Evolutionary conservation across 2,329 filamentous ascomycete genomes (phyloP).

Genomic region (Colletotrichum plurivorum): DNA sequence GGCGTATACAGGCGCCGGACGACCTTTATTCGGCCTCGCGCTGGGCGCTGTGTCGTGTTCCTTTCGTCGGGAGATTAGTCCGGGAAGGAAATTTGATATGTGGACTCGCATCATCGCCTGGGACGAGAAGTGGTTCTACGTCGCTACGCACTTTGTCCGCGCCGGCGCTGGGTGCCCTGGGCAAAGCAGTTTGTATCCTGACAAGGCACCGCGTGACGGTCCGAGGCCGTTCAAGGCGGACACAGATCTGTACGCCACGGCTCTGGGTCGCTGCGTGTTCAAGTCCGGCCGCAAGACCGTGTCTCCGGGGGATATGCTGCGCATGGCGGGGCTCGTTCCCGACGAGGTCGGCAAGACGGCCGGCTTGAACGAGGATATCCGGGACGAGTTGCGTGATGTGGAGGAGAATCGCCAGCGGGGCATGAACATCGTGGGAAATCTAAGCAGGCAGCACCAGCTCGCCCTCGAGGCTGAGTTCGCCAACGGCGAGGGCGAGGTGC

Average conservation of each 20-base stretch:
- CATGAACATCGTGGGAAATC: slow-evolving; percentile 48
- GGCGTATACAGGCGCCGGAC: slow-evolving; percentile 47
- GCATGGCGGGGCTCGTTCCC: slow-evolving; percentile 73
- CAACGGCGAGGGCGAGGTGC: slow-evolving; percentile 47
- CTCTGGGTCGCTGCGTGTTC: slow-evolving; percentile 71
- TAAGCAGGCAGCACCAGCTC: slow-evolving; percentile 47
- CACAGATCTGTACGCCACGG: slow-evolving; percentile 62
- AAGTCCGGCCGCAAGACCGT: slow-evolving; percentile 76
- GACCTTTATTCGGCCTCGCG: slow-evolving; percentile 50
- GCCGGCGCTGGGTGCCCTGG: slow-evolving; percentile 52
- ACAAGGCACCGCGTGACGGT: slow-evolving; percentile 42
- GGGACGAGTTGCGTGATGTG: slow-evolving; percentile 42
- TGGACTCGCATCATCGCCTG: slow-evolving; percentile 9
- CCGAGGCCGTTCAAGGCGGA: slow-evolving; percentile 35
- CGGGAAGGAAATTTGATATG: slow-evolving; percentile 2
- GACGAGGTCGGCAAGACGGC: slow-evolving; percentile 42
- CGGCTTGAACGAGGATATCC: not conserved
- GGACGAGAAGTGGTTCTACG: slow-evolving; percentile 41
- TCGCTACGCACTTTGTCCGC: slow-evolving; percentile 66
- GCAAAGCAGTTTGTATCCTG: slow-evolving; percentile 49
- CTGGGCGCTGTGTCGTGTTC: slow-evolving; percentile 69
- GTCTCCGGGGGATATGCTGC: slow-evolving; percentile 73
- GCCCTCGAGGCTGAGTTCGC: slow-evolving; percentile 49
- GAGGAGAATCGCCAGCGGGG: slow-evolving; percentile 52
- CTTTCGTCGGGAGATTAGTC: slow-evolving; percentile 55